A percentile compares a stretch with the other conserved stretches of the same genome.
These are phyloP conservation scores for Camelina sativa DNA, from an alignment of 345 rosid species.

Conservation along the genomic window DNA sequence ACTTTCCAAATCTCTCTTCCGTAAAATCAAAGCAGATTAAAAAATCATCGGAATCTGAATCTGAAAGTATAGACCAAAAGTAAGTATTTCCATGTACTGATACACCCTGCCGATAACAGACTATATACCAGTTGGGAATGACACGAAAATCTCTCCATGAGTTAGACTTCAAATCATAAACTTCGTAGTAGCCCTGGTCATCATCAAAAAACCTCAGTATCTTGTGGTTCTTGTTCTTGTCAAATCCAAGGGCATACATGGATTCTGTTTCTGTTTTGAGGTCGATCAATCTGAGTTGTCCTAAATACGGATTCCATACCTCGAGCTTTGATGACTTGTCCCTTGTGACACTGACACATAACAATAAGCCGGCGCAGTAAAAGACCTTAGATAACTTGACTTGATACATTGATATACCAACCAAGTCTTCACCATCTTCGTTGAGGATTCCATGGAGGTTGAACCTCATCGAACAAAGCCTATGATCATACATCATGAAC, in stretches of 20 bases:
- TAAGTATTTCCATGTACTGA: no score
- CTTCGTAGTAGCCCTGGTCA: neutral
- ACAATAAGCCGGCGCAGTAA: neutral
- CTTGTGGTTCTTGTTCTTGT: slow-evolving; percentile 1
- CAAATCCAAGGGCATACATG: neutral
- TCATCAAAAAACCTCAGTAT: neutral
- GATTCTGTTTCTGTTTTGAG: neutral
- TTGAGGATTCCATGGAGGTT: slow-evolving; percentile 2
- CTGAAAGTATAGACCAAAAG: no score
- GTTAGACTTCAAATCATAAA: neutral
- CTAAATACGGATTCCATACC: neutral
- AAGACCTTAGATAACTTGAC: neutral
- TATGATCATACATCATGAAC: neutral
- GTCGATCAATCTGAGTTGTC: neutral
- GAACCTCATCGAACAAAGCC: neutral
- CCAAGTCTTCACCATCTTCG: neutral
- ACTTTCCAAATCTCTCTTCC: no score
- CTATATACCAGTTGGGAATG: neutral
- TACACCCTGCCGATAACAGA: no score
- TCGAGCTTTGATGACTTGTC: neutral
- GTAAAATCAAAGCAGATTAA: no score
- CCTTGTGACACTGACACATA: neutral
- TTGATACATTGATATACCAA: neutral
- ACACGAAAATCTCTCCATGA: neutral
- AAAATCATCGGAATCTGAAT: no score